Evolutionary conservation across 768 basidiomycete genomes (phyloP), one percentile per base, ranked within the genome.

Genomic region (Rhizopogon salebrosus): DNA sequence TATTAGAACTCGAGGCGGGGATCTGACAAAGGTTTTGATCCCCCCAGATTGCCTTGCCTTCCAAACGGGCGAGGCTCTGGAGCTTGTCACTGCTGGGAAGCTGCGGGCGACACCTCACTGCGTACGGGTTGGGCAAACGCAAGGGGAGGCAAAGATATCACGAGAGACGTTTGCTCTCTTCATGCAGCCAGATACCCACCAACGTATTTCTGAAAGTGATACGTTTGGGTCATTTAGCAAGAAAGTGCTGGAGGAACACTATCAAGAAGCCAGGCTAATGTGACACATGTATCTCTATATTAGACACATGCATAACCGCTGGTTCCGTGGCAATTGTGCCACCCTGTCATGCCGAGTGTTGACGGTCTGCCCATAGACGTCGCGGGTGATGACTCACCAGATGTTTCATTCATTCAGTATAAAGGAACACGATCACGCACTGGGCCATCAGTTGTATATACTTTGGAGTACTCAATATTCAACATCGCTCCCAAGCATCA

Each of bases 31-130:
- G 66, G 92, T 95, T 16, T 77, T 83, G 1, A 97, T 99, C 57
- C 95, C 97, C 4, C 62, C 72, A 16, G 82, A 90, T 63, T 91
- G 87, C 62, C 71, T 95, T 48, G 95, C 95, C 3, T 98, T 99
- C 69, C 97, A 99, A 68, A 98, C 94, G 0, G 97, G 97, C 6
- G 94, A 99, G 71, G 92, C 95, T 8, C 80, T 99, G 20, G 86
- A 97, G 66, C 75, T 98, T 22, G 86, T 95, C 22, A 98, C 95
- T 1, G 82, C 77, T 9, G 82, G 85, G 13, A 80, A 77, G 51
- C 75, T 99, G 14, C 80, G 85, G 39, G 97, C 97, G 0, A 99
- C 97, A 0, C 95, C 95, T 11, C 95, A 98, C 60, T 97, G 91
- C 42, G 95, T 98, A 39, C 82, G 85, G 55, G 84, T 92, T 5